A percentile compares a stretch with the other conserved stretches of the same genome.
These are phyloP conservation scores for Amanita muscaria DNA, from an alignment of 768 basidiomycete genomes.

Conservation along the genomic window DNA sequence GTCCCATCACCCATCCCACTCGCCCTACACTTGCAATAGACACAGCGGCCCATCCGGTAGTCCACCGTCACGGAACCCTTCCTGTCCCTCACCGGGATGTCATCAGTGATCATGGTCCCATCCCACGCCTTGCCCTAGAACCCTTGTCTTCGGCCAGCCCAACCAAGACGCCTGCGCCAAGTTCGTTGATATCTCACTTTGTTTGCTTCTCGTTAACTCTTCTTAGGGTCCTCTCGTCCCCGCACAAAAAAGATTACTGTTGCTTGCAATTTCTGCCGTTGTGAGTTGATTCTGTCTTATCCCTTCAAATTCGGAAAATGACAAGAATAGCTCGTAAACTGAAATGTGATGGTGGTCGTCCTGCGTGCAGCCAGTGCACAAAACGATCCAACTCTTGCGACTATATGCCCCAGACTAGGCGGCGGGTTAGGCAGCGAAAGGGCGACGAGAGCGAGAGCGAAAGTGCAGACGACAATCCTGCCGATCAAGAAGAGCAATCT, in stretches of 20 bases:
- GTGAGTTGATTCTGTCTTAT: constrained; percentile 36
- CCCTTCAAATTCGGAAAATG: constrained; percentile 10
- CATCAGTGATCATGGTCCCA: constrained; percentile 35
- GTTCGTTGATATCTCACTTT: constrained; percentile 15
- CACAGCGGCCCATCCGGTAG: constrained; percentile 40
- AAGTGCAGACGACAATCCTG: constrained; percentile 53
- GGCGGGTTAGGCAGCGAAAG: constrained; percentile 51
- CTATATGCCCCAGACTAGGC: constrained; percentile 71
- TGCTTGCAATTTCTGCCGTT: constrained; percentile 87
- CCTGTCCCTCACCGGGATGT: constrained; percentile 37
- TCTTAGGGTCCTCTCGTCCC: constrained; percentile 49
- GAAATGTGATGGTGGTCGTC: constrained; percentile 81
- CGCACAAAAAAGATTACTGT: constrained; percentile 83
- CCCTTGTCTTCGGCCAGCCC: constrained; percentile 26
- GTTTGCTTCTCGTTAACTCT: constrained; percentile 12
- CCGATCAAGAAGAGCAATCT: constrained; percentile 40
- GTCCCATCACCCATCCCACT: constrained; percentile 35
- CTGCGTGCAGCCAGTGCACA: constrained; percentile 73
- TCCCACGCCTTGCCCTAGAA: constrained; percentile 36
- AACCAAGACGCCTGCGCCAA: constrained; percentile 23
- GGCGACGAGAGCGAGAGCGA: constrained; percentile 63
- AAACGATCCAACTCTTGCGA: constrained; percentile 75
- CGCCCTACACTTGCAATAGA: constrained; percentile 57
- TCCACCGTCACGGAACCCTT: constrained; percentile 37
- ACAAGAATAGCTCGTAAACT: constrained; percentile 63